Evolutionary conservation across 1,284 basidiomycete genomes (phyloP).

Genomic region (Phellopilus nigrolimitatus): DNA sequence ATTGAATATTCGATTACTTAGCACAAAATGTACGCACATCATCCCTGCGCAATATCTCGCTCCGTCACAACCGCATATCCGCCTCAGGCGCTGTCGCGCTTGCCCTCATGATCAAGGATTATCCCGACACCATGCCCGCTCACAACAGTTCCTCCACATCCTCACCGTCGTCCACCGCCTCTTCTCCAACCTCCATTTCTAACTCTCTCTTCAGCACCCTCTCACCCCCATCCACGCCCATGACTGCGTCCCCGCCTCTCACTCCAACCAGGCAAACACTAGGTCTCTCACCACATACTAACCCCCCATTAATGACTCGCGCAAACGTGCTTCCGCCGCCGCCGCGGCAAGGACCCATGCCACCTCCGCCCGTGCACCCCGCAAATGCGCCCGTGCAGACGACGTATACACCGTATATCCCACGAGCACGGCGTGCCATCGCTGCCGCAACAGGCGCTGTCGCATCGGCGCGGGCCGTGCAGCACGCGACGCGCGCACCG

Average conservation of each 20-base stretch:
- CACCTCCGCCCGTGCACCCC: constrained; percentile 35
- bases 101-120: constrained; percentile 94
- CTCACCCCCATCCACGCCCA: constrained; percentile 23
- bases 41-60: constrained; percentile 78
- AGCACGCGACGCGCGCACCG: constrained; percentile 24
- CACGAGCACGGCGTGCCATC: constrained; percentile 48
- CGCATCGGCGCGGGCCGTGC: constrained; percentile 14
- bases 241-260: constrained; percentile 21
- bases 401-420: constrained; percentile 78
- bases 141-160: constrained; percentile 12
- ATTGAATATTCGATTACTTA: constrained; percentile 28
- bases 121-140: constrained; percentile 67
- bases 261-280: constrained; percentile 23
- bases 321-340: constrained; percentile 54
- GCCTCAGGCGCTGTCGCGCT: constrained; percentile 82
- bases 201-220: constrained; percentile 26
- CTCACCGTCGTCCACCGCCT: constrained; percentile 22
- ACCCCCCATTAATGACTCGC: constrained; percentile 31
- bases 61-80: constrained; percentile 82
- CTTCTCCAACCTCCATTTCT: constrained; percentile 27
- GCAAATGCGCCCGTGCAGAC: constrained; percentile 40
- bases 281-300: constrained; percentile 31
- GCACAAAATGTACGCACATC: constrained; percentile 81
- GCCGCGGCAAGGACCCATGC: constrained; percentile 38
- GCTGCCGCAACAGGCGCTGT: constrained; percentile 28